These are phyloP conservation scores for Trichopus zeylanicus DNA, from an alignment of 116 monocot species.

Conservation along the genomic window DNA sequence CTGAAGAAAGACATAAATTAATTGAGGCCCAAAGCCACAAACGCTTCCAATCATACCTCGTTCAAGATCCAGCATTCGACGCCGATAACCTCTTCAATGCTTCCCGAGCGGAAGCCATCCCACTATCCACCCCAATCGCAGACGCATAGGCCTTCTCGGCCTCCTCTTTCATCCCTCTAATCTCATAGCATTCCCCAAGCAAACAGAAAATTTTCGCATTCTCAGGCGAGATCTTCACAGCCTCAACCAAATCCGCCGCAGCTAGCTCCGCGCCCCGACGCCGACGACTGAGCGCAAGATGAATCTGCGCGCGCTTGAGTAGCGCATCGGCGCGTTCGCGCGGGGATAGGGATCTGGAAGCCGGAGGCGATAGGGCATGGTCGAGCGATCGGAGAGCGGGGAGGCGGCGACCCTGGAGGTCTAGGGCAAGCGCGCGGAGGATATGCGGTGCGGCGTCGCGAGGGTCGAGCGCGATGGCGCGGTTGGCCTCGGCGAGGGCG, in stretches of 20 bases:
- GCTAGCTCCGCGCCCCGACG: conserved; percentile 45
- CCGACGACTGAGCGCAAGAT: conserved; percentile 30
- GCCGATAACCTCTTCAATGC: conserved; percentile 27
- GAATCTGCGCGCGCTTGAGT: conserved; percentile 66
- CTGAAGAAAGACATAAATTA: neutral
- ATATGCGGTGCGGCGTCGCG: conserved; percentile 75
- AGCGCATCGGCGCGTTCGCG: conserved; percentile 67
- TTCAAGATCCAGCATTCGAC: conserved; percentile 12
- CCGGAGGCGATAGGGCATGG: conserved; percentile 42
- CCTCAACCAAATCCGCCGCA: conserved; percentile 51
- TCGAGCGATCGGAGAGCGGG: conserved; percentile 53
- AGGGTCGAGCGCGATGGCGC: conserved; percentile 59
- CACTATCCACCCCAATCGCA: conserved; percentile 31
- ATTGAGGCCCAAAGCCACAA: neutral
- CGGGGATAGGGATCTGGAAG: conserved; percentile 29
- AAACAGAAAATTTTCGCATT: conserved; percentile 45
- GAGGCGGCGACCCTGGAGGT: conserved; percentile 56
- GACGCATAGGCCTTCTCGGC: conserved; percentile 43
- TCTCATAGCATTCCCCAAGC: conserved; percentile 75
- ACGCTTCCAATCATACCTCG: conserved; percentile 4
- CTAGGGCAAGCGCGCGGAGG: conserved; percentile 70
- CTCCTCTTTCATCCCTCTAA: conserved; percentile 33
- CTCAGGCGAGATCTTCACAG: conserved; percentile 31
- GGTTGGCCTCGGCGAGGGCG: conserved; percentile 50
- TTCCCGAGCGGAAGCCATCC: conserved; percentile 23